Conservation (phyloP, 2,329 filamentous ascomycete genomes). For the Penicillium sp. region DNA sequence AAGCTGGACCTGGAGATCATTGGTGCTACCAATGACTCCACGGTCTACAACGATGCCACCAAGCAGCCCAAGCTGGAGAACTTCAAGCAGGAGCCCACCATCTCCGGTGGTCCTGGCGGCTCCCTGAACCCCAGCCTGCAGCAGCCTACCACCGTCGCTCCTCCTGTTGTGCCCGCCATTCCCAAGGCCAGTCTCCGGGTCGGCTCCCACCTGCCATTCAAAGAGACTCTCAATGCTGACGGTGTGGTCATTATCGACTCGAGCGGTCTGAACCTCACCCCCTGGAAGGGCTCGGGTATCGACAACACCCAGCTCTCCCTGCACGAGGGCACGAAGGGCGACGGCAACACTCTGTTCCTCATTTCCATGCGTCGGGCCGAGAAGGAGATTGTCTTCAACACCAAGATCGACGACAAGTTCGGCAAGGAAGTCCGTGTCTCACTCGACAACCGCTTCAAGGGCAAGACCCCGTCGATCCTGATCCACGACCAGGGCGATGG, state of each 20-base stretch:
- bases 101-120: constrained; percentile 7
- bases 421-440: constrained; percentile 9
- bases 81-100: constrained; percentile 9
- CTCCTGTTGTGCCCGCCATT: neutral
- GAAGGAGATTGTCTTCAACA: constrained; percentile 9
- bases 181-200: constrained; percentile 2
- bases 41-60: constrained; percentile 3
- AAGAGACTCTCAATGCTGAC: constrained; percentile 1
- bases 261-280: neutral
- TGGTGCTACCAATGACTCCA: constrained; percentile 8
- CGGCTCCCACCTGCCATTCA: neutral
- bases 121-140: constrained; percentile 5
- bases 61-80: constrained; percentile 7
- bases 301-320: constrained; percentile 9
- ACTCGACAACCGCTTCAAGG: constrained; percentile 1
- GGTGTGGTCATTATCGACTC: constrained; percentile 10
- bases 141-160: constrained; percentile 2
- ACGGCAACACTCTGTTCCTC: constrained; percentile 10
- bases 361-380: constrained; percentile 10
- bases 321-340: neutral
- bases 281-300: neutral
- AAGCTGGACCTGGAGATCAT: constrained; percentile 7
- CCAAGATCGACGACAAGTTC: neutral
- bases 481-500: no score
- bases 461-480: constrained; percentile 3